phyloP scores from a whole-genome alignment of 2,329 filamentous ascomycete genomes.

The Exophiala calicioides region DNA sequence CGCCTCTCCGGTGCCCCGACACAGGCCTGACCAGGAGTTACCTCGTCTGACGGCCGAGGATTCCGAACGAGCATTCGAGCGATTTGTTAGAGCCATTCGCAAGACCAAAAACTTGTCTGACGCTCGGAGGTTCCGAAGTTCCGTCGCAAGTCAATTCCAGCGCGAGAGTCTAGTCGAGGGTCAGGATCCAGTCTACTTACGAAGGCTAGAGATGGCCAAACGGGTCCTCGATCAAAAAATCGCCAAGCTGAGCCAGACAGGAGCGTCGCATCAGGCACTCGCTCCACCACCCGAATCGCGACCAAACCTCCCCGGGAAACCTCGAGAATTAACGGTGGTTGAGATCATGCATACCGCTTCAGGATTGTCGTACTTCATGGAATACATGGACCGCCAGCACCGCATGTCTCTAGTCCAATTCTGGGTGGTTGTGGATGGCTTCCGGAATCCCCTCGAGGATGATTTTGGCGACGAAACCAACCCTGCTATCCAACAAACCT shows the following conservation, averaged over 20 bases:
- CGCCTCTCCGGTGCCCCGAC: slow-evolving; percentile 74
- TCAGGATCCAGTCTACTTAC: slow-evolving; percentile 82
- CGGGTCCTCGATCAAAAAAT: slow-evolving; percentile 86
- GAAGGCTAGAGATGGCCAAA: slow-evolving; percentile 89
- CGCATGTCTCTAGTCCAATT: slow-evolving; percentile 92
- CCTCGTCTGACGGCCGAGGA: slow-evolving; percentile 80
- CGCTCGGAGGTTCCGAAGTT: slow-evolving; percentile 85
- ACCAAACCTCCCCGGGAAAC: slow-evolving; percentile 51
- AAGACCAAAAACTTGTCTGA: slow-evolving; percentile 91
- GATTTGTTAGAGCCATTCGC: slow-evolving; percentile 85
- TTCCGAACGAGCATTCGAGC: slow-evolving; percentile 89
- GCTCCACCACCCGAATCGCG: slow-evolving; percentile 36
- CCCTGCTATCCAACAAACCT: slow-evolving; percentile 49
- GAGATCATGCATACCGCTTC: slow-evolving; percentile 89
- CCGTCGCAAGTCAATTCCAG: slow-evolving; percentile 88
- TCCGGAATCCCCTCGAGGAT: slow-evolving; percentile 90
- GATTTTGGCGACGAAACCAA: slow-evolving; percentile 65
- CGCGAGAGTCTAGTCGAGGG: slow-evolving; percentile 75
- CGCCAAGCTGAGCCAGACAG: slow-evolving; percentile 71
- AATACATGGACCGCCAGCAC: slow-evolving; percentile 92
- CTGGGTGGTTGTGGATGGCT: slow-evolving; percentile 96
- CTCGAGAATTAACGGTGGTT: slow-evolving; percentile 72
- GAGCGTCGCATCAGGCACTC: slow-evolving; percentile 37
- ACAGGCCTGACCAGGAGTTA: slow-evolving; percentile 66
- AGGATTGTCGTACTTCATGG: slow-evolving; percentile 97